These are phyloP conservation scores for Colletotrichum sp. DNA, from an alignment of 2,329 filamentous ascomycete species.

Conservation along the genomic window DNA sequence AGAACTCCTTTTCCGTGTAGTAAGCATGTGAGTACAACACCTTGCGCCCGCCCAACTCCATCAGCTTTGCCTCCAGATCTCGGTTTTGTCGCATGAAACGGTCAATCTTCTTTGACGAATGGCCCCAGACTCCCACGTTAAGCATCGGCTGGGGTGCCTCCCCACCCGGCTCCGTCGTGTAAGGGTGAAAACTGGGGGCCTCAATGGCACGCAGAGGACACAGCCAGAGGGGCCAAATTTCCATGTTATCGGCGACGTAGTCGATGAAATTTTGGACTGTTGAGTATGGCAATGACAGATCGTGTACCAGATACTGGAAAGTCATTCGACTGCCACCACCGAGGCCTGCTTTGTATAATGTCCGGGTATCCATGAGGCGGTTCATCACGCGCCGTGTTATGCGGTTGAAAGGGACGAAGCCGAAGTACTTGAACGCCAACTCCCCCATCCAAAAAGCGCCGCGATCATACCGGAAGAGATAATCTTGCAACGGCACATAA, in stretches of 20 bases:
- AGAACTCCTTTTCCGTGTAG: conserved; percentile 73
- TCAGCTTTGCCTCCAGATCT: conserved; percentile 63
- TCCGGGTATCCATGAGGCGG: conserved; percentile 65
- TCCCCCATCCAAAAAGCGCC: conserved; percentile 72
- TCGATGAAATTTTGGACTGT: conserved; percentile 47
- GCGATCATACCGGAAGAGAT: conserved; percentile 75
- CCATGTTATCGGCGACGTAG: conserved; percentile 51
- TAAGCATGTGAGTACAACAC: conserved; percentile 75
- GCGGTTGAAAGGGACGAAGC: conserved; percentile 65
- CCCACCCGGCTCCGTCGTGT: conserved; percentile 1
- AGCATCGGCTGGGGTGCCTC: conserved; percentile 33
- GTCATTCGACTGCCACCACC: conserved; percentile 56
- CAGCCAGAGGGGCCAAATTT: conserved; percentile 62
- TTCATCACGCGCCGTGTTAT: conserved; percentile 67
- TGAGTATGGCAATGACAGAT: conserved; percentile 59
- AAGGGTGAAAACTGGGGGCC: conserved; percentile 28
- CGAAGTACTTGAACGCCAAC: conserved; percentile 69
- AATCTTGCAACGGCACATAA: conserved; percentile 67
- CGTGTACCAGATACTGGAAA: conserved; percentile 68
- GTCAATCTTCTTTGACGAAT: conserved; percentile 42
- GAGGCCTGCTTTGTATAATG: conserved; percentile 71
- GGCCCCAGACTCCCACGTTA: conserved; percentile 70
- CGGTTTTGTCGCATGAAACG: conserved; percentile 62
- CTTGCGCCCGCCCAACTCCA: conserved; percentile 68
- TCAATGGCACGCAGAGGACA: conserved; percentile 55